phyloP scores from a whole-genome alignment of 169 alveolate genomes.

The Plasmodium blacklocki region DNA sequence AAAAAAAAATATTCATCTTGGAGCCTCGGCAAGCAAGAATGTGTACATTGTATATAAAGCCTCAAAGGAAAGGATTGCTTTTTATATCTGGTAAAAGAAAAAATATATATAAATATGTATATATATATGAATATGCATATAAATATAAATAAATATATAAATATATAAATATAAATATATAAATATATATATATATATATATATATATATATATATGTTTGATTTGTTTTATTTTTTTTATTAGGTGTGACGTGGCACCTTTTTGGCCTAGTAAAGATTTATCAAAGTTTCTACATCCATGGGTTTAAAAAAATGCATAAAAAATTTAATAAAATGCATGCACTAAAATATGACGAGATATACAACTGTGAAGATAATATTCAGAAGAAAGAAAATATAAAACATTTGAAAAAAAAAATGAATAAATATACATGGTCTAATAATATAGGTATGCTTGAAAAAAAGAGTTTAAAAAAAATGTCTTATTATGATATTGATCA shows the following conservation, averaged over 20 bases:
- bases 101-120: not conserved
- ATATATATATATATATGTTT: not conserved
- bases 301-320: conserved; percentile 33
- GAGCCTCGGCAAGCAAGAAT: conserved; percentile 39
- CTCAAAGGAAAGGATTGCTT: conserved; percentile 16
- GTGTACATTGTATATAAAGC: conserved; percentile 32
- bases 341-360: conserved; percentile 45
- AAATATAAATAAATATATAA: not conserved
- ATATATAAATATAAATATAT: not conserved
- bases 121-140: not conserved
- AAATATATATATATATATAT: not conserved
- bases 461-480: conserved; percentile 11
- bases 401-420: conserved; percentile 26
- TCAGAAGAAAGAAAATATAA: conserved; percentile 22
- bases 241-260: conserved; percentile 58
- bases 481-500: conserved; percentile 41
- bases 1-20: conserved; percentile 46
- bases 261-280: conserved; percentile 47
- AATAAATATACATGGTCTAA: conserved; percentile 45
- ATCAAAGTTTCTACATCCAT: conserved; percentile 40
- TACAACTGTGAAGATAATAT: conserved; percentile 17
- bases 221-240: not conserved
- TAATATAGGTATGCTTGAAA: conserved; percentile 46
- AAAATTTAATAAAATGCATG: conserved; percentile 34
- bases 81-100: conserved; percentile 40